These are phyloP conservation scores for Termitomyces sp. DNA, from an alignment of 768 basidiomycete species.

Conservation along the genomic window DNA sequence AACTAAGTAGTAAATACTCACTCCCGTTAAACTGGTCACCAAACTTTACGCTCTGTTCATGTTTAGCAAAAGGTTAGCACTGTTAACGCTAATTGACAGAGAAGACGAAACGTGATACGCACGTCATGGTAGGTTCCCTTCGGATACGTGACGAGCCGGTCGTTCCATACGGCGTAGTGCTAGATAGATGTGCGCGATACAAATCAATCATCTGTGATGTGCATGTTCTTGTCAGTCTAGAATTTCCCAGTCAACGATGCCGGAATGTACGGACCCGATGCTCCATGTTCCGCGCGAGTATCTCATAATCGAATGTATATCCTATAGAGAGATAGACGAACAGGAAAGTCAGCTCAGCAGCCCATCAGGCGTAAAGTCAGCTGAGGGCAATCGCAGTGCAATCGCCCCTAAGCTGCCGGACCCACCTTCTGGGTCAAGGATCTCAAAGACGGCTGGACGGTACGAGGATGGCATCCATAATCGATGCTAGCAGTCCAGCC, in stretches of 20 bases:
- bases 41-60: conserved; percentile 14
- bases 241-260: neutral
- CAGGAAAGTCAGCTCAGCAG: neutral
- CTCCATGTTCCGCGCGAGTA: conserved; percentile 35
- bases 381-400: neutral
- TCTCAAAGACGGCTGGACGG: conserved; percentile 63
- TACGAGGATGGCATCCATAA: conserved; percentile 65
- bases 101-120: conserved; percentile 3
- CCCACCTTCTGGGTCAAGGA: conserved; percentile 51
- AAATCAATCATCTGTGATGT: neutral
- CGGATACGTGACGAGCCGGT: conserved; percentile 40
- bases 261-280: conserved; percentile 25
- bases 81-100: conserved; percentile 1
- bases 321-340: conserved; percentile 17
- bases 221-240: neutral
- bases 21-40: conserved; percentile 17
- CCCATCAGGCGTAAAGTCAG: neutral
- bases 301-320: conserved; percentile 34
- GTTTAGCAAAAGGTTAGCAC: neutral
- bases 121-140: conserved; percentile 25
- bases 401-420: neutral
- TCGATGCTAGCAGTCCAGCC: conserved; percentile 33
- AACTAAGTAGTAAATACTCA: conserved; percentile 9
- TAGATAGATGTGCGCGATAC: conserved; percentile 10
- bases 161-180: conserved; percentile 66